Evolutionary conservation across 2,329 filamentous ascomycete species (phyloP), one percentile per base, ranked within the genome.

Genomic region (Ophiostoma piceae): DNA sequence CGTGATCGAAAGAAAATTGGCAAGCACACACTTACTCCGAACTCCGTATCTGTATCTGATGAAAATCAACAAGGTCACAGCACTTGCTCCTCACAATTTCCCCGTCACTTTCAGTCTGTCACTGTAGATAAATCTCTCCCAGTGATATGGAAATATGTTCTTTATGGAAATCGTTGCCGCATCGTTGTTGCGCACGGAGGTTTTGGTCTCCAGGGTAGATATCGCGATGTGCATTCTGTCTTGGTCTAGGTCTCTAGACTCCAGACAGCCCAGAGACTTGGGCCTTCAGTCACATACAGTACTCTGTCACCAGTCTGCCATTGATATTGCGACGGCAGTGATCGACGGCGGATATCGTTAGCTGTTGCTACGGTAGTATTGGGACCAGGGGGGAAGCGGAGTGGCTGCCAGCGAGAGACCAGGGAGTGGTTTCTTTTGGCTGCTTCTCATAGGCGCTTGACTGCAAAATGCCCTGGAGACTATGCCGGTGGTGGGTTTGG

Each of bases 161-260:
- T n/a, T 47, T 8, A 41, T 66, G 62, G 14, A 32, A n/a, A 35
- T 51, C 47, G 60, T 51, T 51, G 29, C 68, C 68, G 43, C 43
- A 69, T 39, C 26, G 22, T 47, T 57, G 43, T 32, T 43, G 57
- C 57, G 57, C 57, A 62, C 57, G 26, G 57, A 62, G 57, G 57
- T 29, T 41, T 62, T 62, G 22, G 57, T 62, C 57, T 62, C 57
- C 26, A 62, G 26, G 26, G 26, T 60, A 32, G 39, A 66, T 43
- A 69, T 69, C 68, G 62, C 47, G 68, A 69, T 66, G 68, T 69
- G 68, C 68, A 43, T 35, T 62, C 32, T 67, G 69, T 70, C 69
- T 70, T 66, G 66, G 69, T 66, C 69, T 64, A 39, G 69, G 66
- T 51, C 57, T n/a, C 19, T n/a, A n/a, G 43, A 47, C 43, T 47